Base-by-base conservation (phyloP, 768 basidiomycete genomes). In the Pleurotus citrinopileatus region DNA sequence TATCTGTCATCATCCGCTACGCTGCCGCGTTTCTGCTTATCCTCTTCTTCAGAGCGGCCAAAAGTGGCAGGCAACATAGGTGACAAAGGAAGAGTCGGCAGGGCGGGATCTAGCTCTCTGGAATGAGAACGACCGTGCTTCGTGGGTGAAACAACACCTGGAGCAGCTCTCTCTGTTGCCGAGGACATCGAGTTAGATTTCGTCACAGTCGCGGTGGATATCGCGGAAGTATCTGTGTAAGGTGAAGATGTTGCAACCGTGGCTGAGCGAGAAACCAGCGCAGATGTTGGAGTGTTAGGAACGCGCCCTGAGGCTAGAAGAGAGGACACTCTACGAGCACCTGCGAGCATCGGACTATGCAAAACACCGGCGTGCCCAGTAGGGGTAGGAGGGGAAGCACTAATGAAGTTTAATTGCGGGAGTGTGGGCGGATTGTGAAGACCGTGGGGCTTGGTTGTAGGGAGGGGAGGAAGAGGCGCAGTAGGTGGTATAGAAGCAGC, bases 11-110 rank as follows among this genome's bases (percentile, higher is more conserved):
- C 56, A 12, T 28, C 52, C 4, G 46, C 50, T 15, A 46, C 36
- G 19, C 52, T 54, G 3, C 42, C 44, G 15, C 52, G 42, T 8
- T 22, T n/a, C 28, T 27, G 45, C 34, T 37, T 51, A 20, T 47
- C 37, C 17, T 53, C 29, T 15, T 56, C 52, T 17, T 57, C 56
- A 19, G 43, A 34, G 9, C 23, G 17, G 12, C 56, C 56, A 54
- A 57, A 57, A 19, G 20, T 54, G 9, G 34, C 52, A 22, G 56
- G 56, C 12, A 57, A 44, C 17, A 53, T 45, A 28, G 52, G 27
- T 15, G 56, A 53, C 15, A 52, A 10, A 19, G 56, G 56, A 4
- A 57, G 17, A 9, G 19, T 28, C 15, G 43, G 42, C 15, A 53
- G 9, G 4, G 44, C 25, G 34, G 45, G 26, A 32, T 53, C 37